These are phyloP conservation scores for Cephaloascus albidus DNA, from an alignment of 805 yeast genomes.

Conservation along the genomic window DNA sequence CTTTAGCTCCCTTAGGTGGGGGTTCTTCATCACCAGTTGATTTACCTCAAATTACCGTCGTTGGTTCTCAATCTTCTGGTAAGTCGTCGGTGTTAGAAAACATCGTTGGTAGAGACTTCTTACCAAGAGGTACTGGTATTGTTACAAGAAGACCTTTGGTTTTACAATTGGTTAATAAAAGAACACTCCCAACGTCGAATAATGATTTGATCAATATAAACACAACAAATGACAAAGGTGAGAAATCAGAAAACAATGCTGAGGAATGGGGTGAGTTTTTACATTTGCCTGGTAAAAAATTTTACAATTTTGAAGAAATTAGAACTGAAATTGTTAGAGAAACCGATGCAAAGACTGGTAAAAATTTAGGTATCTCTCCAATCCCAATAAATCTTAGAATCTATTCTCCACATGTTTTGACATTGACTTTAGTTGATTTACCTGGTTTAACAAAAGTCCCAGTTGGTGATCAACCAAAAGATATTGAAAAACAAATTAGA, in stretches of 20 bases:
- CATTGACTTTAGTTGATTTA: conserved; percentile 89
- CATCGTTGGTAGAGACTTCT: conserved; percentile 84
- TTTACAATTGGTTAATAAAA: conserved; percentile 67
- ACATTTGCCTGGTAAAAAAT: conserved; percentile 82
- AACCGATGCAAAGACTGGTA: conserved; percentile 76
- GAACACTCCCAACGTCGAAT: conserved; percentile 23
- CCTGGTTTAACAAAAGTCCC: conserved; percentile 98
- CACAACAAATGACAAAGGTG: conserved; percentile 33
- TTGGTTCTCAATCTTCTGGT: conserved; percentile 87
- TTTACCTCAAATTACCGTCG: conserved; percentile 91
- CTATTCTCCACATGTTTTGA: conserved; percentile 87
- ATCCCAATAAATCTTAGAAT: conserved; percentile 90
- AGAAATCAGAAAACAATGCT: conserved; percentile 56
- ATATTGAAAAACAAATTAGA: conserved; percentile 88
- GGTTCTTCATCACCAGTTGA: conserved; percentile 86
- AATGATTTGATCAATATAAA: conserved; percentile 34
- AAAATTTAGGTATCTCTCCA: conserved; percentile 81
- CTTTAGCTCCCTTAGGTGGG: conserved; percentile 92
- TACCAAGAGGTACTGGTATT: conserved; percentile 89
- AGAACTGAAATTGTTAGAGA: conserved; percentile 87
- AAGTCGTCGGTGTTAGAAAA: conserved; percentile 85
- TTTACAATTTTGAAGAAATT: conserved; percentile 81
- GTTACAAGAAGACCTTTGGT: conserved; percentile 86
- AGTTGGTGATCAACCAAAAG: conserved; percentile 97
- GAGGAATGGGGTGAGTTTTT: conserved; percentile 98